Conservation (phyloP, 176 grass and related monocot species). For the Ampelocalamus luodianensis region DNA sequence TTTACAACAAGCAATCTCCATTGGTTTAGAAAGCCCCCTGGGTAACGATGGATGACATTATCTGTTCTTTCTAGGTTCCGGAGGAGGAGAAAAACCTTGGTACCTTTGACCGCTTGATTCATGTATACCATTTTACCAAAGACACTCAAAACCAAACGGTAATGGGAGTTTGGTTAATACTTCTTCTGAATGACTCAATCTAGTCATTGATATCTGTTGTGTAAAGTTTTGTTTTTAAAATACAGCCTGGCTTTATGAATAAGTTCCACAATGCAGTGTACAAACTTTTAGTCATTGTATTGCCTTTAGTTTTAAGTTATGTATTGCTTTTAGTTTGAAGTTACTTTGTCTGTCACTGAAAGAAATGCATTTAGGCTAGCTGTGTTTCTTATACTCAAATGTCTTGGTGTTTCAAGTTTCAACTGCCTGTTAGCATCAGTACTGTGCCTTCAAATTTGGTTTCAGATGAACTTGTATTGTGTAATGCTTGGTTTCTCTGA, state of each 20-base stretch:
- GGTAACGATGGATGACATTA: constrained; percentile 23
- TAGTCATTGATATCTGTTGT: background rate
- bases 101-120: constrained; percentile 90
- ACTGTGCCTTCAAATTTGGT: background rate
- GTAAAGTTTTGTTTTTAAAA: background rate
- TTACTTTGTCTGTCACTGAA: background rate
- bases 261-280: background rate
- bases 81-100: constrained; percentile 95
- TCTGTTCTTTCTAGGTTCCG: constrained; percentile 69
- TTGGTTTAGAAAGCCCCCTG: background rate
- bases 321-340: constrained; percentile 7
- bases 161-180: constrained; percentile 50
- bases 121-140: constrained; percentile 95
- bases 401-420: background rate
- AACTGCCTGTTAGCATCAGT: background rate
- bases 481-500: too few species aligned
- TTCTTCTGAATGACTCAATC: background rate
- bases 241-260: background rate
- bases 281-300: background rate
- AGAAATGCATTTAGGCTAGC: constrained; percentile 1
- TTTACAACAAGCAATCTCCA: constrained; percentile 25
- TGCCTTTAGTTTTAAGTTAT: constrained; percentile 9
- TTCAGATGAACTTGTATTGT: background rate
- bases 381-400: constrained; percentile 18
- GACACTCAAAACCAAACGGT: constrained; percentile 95